Evolutionary conservation across 1,284 basidiomycete species (phyloP), one percentile per base, ranked within the genome.

Genomic region (Gomphus bonarii): DNA sequence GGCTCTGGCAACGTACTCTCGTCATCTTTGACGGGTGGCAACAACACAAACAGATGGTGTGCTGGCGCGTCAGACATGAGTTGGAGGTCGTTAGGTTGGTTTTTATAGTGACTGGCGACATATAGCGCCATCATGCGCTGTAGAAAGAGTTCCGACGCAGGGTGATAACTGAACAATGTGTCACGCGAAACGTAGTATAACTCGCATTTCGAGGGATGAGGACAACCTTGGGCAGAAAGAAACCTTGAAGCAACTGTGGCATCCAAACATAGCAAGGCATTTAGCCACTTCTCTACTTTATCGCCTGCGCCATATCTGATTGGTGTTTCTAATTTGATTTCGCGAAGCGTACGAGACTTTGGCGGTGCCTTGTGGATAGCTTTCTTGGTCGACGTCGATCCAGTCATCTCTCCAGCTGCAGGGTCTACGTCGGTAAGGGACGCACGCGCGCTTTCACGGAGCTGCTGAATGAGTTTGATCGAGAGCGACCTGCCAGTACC

Each of bases 41-140:
- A 75, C 0, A 99, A 80, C 1, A 99, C 97, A 63, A 98, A 99
- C 11, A 99, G 80, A 64, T 95, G 91, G 67, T 99, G 95, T 0
- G 93, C 94, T 0, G 97, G 97, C 0, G 97, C 97, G 66, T 99
- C 97, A 8, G 89, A 92, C 70, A 99, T 82, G 56, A 99, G 81
- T 69, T 99, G 95, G 46, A 99, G 76, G 68, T 99, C 97, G 69
- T 99, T 99, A 20, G 97, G 97, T 67, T 95, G 91, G 71, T 99
- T 99, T 72, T 99, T 99, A 78, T 99, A 99, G 71, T 99, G 97
- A 52, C 85, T 88, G 1, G 95, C 91, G 54, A 99, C 95, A 70
- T 97, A 99, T 1, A 99, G 78, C 5, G 91, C 88, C 94, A 98
- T 97, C 88, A 99, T 94, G 48, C 95, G 84, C 72, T 99, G 97